phyloP scores from a whole-genome alignment of 306 rosid species.

The Corylus avellana region DNA sequence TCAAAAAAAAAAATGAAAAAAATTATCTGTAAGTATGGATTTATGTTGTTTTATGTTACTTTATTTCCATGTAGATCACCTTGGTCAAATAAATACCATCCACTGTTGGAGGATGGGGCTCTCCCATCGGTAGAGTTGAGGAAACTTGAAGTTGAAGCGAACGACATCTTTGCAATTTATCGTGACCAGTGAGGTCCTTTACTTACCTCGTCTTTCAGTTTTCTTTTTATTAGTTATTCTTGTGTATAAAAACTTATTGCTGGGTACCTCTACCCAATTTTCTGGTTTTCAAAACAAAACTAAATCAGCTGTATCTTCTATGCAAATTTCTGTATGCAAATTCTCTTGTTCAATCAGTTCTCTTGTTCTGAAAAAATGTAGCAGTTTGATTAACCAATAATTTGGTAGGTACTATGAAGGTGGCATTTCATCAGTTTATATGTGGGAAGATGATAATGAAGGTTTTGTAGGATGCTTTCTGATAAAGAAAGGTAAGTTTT shows the following conservation, averaged over 20 bases:
- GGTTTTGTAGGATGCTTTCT: conserved; percentile 87
- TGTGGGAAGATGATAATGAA: conserved; percentile 97
- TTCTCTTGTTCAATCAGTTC: conserved; percentile 2
- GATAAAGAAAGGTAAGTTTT: conserved; percentile 79
- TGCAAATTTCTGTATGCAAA: neutral
- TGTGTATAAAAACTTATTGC: conserved; percentile 21
- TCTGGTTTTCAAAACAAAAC: conserved; percentile 15
- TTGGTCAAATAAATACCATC: conserved; percentile 94
- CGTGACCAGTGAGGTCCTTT: conserved; percentile 99
- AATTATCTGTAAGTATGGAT: neutral
- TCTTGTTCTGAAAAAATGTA: conserved; percentile 25
- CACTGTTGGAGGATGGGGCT: conserved; percentile 79
- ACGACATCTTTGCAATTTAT: conserved; percentile 84
- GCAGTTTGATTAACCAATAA: conserved; percentile 52
- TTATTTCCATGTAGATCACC: conserved; percentile 70
- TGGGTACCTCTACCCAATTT: neutral
- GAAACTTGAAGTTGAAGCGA: conserved; percentile 93
- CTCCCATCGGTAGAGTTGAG: conserved; percentile 78
- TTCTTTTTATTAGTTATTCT: conserved; percentile 1
- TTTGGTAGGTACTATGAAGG: conserved; percentile 94
- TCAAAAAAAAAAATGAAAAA: neutral
- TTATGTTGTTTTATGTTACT: neutral
- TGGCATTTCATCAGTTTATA: conserved; percentile 95
- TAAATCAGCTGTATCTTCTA: conserved; percentile 10
- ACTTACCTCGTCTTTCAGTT: conserved; percentile 67